phyloP scores from a whole-genome alignment of 495 filamentous ascomycete species.

The Penicillium silybi region DNA sequence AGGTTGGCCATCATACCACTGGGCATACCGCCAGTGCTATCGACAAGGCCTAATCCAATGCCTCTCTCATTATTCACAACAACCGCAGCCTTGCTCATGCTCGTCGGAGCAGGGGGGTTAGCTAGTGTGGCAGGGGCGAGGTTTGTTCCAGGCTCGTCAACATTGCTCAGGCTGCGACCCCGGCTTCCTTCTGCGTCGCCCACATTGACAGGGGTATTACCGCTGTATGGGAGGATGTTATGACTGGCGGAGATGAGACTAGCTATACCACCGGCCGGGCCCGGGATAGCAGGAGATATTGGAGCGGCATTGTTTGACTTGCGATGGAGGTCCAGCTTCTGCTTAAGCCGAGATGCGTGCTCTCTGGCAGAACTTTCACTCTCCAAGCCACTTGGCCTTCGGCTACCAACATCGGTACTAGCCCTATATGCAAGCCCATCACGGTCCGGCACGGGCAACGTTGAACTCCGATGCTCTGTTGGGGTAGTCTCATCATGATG shows the following conservation, averaged over 20 bases:
- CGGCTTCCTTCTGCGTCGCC: conserved; percentile 30
- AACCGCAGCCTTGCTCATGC: conserved; percentile 82
- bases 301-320: conserved; percentile 58
- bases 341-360: conserved; percentile 81
- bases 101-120: conserved; percentile 80
- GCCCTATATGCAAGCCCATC: conserved; percentile 55
- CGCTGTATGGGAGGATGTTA: conserved; percentile 62
- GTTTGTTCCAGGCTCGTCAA: conserved; percentile 52
- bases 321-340: conserved; percentile 86
- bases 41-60: conserved; percentile 54
- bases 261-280: conserved; percentile 67
- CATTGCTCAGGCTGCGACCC: conserved; percentile 28
- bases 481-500: conserved; percentile 50
- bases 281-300: conserved; percentile 33
- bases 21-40: conserved; percentile 66
- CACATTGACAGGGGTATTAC: conserved; percentile 30
- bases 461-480: conserved; percentile 54
- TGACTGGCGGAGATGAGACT: conserved; percentile 85
- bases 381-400: conserved; percentile 47
- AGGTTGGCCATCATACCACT: conserved; percentile 85
- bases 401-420: conserved; percentile 66
- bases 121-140: conserved; percentile 81
- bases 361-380: conserved; percentile 58
- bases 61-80: conserved; percentile 72
- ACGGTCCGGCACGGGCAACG: conserved; percentile 62